Base-by-base conservation (phyloP, 306 rosid species). In the Aeschynomene evenia region DNA sequence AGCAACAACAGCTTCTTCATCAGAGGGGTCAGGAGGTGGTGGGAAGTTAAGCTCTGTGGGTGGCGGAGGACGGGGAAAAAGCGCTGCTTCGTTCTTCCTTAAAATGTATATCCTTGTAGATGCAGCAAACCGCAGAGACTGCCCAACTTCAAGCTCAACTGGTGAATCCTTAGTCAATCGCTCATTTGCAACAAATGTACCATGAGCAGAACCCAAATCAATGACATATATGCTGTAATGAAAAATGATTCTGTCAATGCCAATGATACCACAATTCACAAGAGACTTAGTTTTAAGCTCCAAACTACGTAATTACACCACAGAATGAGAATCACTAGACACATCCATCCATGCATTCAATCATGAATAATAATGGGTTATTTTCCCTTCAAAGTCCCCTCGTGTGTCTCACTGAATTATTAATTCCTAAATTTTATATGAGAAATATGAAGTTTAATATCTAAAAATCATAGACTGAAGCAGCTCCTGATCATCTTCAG, bases 141-240 rank as follows among this genome's bases (percentile, higher is more conserved):
- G 99, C 58, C 97, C 99, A 21, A 81, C 91, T 83, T 94, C 97
- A 76, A 94, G 88, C 85, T 94, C 97, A 63, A 91, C 89, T 0
- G 99, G 97, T 15, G 87, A 87, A 72, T 94, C 97, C 80, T 94
- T 94, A 36, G 92, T 83, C 75, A 91, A 81, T n/a, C 97, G 85
- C 79, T 94, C 99, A 43, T 94, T 94, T 68, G 99, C 99, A 77
- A 91, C 99, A 81, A 91, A 94, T 74, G 99, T 94, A 53, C 99
- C 99, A 76, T 94, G 99, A 1, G 92, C 97, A 78, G 99, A 94
- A 36, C 97, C 99, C 89, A 94, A 72, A 87, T 94, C 99, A 75
- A 91, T 88, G 24, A 94, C 97, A 76, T 91, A 94, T 53, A 91
- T 34, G 77, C 99, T 94, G 99, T 45, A 75, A 68, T 57, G 50